Percentiles rank a stretch among this genome's conserved stretches.
Evolutionary conservation across 768 basidiomycete genomes (phyloP).

Genomic region (Agrocybe chaxingu): DNA sequence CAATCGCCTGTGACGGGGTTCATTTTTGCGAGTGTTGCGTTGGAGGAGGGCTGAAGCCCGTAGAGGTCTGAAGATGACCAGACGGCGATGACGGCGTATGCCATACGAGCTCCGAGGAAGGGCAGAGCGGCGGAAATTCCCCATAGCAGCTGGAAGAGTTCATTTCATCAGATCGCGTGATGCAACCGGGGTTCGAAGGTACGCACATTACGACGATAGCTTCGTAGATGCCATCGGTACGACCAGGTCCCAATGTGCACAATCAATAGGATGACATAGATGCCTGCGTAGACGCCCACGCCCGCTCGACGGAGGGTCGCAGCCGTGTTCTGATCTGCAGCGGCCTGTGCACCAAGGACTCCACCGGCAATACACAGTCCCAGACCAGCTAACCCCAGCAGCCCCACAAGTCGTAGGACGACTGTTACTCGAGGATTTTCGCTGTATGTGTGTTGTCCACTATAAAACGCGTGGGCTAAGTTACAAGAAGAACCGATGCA

Average conservation of each 20-base stretch:
- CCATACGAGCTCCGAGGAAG: conserved; percentile 53
- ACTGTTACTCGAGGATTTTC: conserved; percentile 41
- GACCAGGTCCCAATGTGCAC: conserved; percentile 40
- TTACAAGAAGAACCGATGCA: conserved; percentile 9
- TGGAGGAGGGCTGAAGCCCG: conserved; percentile 32
- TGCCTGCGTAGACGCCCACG: conserved; percentile 37
- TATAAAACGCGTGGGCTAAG: conserved; percentile 22
- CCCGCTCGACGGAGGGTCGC: conserved; percentile 40
- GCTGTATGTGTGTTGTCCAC: conserved; percentile 50
- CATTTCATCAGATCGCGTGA: not conserved
- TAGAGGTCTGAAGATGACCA: conserved; percentile 52
- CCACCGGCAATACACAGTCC: conserved; percentile 44
- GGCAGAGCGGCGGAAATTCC: conserved; percentile 56
- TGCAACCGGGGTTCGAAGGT: not conserved
- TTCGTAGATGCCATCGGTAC: conserved; percentile 44
- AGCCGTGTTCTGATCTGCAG: conserved; percentile 29
- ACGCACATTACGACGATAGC: conserved; percentile 43
- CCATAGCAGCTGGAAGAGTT: conserved; percentile 43
- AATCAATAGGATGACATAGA: conserved; percentile 38
- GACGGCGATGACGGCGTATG: conserved; percentile 57
- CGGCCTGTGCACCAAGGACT: conserved; percentile 36
- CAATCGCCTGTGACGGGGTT: conserved; percentile 56
- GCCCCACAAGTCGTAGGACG: conserved; percentile 32
- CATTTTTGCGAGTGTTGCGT: conserved; percentile 47
- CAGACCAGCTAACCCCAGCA: conserved; percentile 35